Percentiles rank a stretch among this genome's conserved stretches.
Evolutionary conservation across 768 basidiomycete species (phyloP).

Genomic region (Scleroderma bovista): DNA sequence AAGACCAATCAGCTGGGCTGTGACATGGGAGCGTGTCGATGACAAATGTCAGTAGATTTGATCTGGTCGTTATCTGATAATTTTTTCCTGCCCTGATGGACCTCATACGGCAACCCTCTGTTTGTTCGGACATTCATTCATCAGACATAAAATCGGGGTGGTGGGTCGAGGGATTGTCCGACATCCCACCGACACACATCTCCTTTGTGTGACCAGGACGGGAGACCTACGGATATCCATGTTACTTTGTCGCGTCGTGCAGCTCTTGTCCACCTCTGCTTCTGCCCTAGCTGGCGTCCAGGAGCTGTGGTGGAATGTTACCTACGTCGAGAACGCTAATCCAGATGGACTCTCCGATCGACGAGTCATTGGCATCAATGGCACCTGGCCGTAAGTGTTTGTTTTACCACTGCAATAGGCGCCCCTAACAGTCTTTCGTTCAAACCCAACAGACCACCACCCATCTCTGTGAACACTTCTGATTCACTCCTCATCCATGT

Average conservation of each 20-base stretch:
- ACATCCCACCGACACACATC: no score
- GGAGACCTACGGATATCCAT: background rate
- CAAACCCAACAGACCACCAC: slow-evolving; percentile 58
- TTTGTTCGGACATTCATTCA: background rate
- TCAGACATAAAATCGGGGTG: background rate
- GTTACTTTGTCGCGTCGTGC: slow-evolving; percentile 1
- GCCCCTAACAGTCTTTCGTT: background rate
- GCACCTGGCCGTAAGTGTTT: slow-evolving; percentile 82
- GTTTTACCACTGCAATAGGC: background rate
- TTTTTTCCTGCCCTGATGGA: no score
- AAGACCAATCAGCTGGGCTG: no score
- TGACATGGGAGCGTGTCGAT: no score
- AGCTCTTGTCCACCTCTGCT: slow-evolving; percentile 21
- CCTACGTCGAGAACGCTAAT: slow-evolving; percentile 71
- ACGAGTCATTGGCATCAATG: slow-evolving; percentile 82
- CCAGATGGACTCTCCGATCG: slow-evolving; percentile 80
- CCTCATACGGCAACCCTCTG: background rate
- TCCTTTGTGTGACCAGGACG: no score
- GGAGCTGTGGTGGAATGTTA: slow-evolving; percentile 88
- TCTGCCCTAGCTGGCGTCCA: slow-evolving; percentile 57
- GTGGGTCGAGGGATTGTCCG: no score
- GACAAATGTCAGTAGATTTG: background rate
- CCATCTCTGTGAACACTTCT: slow-evolving; percentile 61
- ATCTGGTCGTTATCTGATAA: background rate
- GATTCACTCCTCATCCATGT: slow-evolving; percentile 79